Percentiles rank a stretch among this genome's conserved stretches.
Evolutionary conservation across 306 rosid species (phyloP).

Genomic region (Fragaria ananassa): DNA sequence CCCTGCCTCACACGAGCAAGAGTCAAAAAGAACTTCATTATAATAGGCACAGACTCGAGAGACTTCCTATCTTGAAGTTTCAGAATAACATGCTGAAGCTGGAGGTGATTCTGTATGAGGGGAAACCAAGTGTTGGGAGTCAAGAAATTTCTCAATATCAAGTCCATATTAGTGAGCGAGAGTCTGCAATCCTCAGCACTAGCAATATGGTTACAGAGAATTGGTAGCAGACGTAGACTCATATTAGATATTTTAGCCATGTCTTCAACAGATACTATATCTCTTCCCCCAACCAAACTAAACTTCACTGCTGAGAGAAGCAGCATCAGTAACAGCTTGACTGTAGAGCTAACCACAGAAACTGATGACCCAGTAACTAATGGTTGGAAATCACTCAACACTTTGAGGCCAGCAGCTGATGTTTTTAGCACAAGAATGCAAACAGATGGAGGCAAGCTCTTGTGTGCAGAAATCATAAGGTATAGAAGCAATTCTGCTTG

Average conservation of each 20-base stretch:
- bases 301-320: slow-evolving; percentile 68
- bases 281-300: slow-evolving; percentile 37
- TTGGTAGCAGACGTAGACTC: slow-evolving; percentile 68
- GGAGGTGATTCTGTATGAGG: slow-evolving; percentile 66
- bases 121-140: slow-evolving; percentile 81
- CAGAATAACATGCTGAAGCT: slow-evolving; percentile 55
- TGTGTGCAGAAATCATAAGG: slow-evolving; percentile 51
- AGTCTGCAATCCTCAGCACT: slow-evolving; percentile 64
- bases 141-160: slow-evolving; percentile 65
- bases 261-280: slow-evolving; percentile 45
- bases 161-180: slow-evolving; percentile 62
- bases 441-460: slow-evolving; percentile 40
- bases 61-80: slow-evolving; percentile 67
- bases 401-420: slow-evolving; percentile 63
- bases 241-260: slow-evolving; percentile 60
- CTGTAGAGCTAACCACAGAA: slow-evolving; percentile 42
- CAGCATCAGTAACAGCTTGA: slow-evolving; percentile 56
- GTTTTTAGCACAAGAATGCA: slow-evolving; percentile 59
- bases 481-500: slow-evolving; percentile 66
- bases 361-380: slow-evolving; percentile 43
- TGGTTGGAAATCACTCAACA: slow-evolving; percentile 51
- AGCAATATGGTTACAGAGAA: slow-evolving; percentile 64
- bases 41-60: slow-evolving; percentile 45
- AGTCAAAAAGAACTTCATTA: slow-evolving; percentile 82
- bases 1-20: slow-evolving; percentile 81